Evolutionary conservation across 1,284 basidiomycete species (phyloP).

Genomic region (Prillingera fragicola): DNA sequence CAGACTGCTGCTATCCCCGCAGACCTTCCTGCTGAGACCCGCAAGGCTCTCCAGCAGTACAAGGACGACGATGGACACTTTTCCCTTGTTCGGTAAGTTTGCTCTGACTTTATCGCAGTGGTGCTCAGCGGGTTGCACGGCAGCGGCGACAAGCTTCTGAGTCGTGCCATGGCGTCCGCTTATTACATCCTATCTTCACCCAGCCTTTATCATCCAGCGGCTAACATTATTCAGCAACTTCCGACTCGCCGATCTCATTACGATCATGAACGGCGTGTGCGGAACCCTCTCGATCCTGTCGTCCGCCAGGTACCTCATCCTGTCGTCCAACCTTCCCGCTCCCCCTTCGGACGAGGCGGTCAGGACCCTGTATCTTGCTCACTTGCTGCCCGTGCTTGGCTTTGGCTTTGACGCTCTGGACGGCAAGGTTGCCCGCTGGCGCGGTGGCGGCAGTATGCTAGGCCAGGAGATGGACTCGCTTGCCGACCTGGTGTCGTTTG

Average conservation of each 20-base stretch:
- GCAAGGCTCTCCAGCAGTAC: slow-evolving; percentile 69
- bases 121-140: no score
- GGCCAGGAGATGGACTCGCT: slow-evolving; percentile 97
- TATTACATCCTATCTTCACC: no score
- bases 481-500: slow-evolving; percentile 95
- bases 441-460: slow-evolving; percentile 90
- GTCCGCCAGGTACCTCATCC: slow-evolving; percentile 80
- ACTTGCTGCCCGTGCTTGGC: slow-evolving; percentile 85
- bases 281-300: slow-evolving; percentile 88
- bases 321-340: slow-evolving; percentile 61
- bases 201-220: no score
- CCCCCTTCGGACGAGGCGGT: slow-evolving; percentile 37
- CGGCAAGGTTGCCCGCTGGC: slow-evolving; percentile 96
- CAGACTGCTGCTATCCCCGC: no score
- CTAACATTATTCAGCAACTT: slow-evolving; percentile 97
- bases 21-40: slow-evolving; percentile 52
- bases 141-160: no score
- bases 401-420: slow-evolving; percentile 97
- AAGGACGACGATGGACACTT: slow-evolving; percentile 86
- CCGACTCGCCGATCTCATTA: slow-evolving; percentile 93
- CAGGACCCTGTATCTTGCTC: slow-evolving; percentile 67
- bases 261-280: slow-evolving; percentile 99
- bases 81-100: slow-evolving; percentile 77
- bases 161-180: no score
- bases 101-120: background rate